Evolutionary conservation across 768 basidiomycete genomes (phyloP).

Genomic region (Lactarius tabidus): DNA sequence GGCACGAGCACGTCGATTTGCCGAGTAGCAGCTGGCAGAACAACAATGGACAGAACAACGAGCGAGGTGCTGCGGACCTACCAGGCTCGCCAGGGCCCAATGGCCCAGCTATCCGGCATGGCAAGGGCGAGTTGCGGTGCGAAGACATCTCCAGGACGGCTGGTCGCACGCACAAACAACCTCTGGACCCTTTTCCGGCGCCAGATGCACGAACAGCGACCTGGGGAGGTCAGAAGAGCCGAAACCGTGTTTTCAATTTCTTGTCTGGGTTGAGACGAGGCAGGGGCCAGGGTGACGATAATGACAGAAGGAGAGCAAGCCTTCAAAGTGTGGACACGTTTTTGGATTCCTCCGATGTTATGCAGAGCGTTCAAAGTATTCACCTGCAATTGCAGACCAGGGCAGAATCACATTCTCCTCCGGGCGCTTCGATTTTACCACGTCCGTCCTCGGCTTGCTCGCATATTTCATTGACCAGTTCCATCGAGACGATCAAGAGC

Average conservation of each 20-base stretch:
- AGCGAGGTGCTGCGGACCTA: background rate
- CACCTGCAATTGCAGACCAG: background rate
- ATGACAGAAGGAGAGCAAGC: background rate
- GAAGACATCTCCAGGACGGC: background rate
- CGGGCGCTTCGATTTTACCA: background rate
- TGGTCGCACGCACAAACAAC: background rate
- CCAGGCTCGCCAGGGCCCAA: background rate
- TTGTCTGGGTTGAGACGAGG: background rate
- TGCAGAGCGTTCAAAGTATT: background rate
- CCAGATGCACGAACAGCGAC: background rate
- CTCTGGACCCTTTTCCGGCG: background rate
- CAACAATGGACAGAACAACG: background rate
- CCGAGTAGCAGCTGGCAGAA: background rate
- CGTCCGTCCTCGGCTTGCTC: conserved; percentile 12
- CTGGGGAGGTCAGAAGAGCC: background rate
- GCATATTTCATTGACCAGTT: conserved; percentile 6
- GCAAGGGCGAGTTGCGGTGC: background rate
- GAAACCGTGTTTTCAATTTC: background rate
- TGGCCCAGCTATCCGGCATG: background rate
- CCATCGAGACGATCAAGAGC: background rate
- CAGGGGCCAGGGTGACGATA: background rate
- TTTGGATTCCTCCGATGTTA: background rate
- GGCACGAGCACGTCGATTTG: background rate
- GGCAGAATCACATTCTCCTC: background rate
- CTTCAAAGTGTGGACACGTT: background rate